A percentile compares a stretch with the other conserved stretches of the same genome.
Evolutionary conservation across 192 early-diverging fungal species (phyloP).

Genomic region (Endogone sp.): DNA sequence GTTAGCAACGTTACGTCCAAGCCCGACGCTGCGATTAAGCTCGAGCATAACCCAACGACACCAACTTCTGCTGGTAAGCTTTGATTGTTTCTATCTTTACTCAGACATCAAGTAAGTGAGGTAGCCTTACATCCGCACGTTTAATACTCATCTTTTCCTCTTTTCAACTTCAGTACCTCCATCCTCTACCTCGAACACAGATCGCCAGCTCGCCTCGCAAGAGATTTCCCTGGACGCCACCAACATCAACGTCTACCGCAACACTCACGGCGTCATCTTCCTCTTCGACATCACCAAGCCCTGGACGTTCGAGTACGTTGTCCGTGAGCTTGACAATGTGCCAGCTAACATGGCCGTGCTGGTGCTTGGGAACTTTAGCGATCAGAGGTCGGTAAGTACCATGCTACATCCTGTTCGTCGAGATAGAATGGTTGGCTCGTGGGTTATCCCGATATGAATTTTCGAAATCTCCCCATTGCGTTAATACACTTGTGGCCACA

Average conservation of each 20-base stretch:
- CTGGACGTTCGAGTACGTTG: conserved; percentile 60
- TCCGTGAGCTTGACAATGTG: conserved; percentile 32
- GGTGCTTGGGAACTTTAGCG: conserved; percentile 33
- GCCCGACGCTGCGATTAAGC: conserved; percentile 20
- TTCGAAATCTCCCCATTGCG: conserved; percentile 28
- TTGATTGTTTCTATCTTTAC: no score
- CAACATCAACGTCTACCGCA: conserved; percentile 57
- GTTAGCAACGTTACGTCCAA: conserved; percentile 17
- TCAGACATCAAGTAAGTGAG: no score
- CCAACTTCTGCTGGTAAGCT: no score
- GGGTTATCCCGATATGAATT: conserved; percentile 21
- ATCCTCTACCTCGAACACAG: neutral
- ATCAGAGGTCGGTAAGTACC: neutral
- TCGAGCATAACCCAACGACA: conserved; percentile 15
- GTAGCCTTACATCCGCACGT: no score
- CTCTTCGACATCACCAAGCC: conserved; percentile 56
- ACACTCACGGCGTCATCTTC: conserved; percentile 49
- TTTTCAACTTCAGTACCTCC: no score
- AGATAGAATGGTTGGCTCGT: neutral
- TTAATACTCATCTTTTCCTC: no score
- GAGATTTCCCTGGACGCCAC: conserved; percentile 43
- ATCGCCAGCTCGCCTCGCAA: conserved; percentile 1
- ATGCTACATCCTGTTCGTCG: no score
- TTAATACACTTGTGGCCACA: conserved; percentile 4
- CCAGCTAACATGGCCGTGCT: conserved; percentile 44